A percentile compares a stretch with the other conserved stretches of the same genome.
Evolutionary conservation across 2,329 filamentous ascomycete species (phyloP).

Genomic region (Metarhizium anisopliae): DNA sequence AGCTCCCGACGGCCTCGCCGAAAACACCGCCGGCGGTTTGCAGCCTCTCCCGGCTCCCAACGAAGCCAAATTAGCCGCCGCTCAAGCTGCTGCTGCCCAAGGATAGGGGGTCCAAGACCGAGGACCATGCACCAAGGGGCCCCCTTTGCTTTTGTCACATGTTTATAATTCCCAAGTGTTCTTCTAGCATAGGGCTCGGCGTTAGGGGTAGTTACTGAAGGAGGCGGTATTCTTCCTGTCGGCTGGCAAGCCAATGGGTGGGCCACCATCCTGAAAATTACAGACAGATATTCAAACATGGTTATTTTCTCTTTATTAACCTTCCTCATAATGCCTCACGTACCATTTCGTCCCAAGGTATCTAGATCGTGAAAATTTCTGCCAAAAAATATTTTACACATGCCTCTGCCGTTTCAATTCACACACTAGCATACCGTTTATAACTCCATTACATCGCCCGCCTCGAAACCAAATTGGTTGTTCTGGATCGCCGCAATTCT

Average conservation of each 20-base stretch:
- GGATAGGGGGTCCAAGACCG: not conserved
- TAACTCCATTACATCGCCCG: constrained; percentile 46
- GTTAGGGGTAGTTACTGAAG: constrained; percentile 19
- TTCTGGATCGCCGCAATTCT: constrained; percentile 79
- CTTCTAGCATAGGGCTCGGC: constrained; percentile 32
- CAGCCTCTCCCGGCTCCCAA: constrained; percentile 32
- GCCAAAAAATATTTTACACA: not conserved
- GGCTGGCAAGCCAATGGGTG: constrained; percentile 5
- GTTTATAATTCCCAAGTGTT: constrained; percentile 6
- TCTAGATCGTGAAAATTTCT: constrained; percentile 15
- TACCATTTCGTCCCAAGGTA: constrained; percentile 16
- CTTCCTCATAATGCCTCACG: constrained; percentile 7
- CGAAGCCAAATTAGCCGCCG: constrained; percentile 36
- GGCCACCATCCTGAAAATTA: not conserved
- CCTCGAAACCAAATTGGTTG: constrained; percentile 73
- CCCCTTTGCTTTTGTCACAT: not conserved
- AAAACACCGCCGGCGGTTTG: constrained; percentile 23
- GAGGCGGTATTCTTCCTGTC: not conserved
- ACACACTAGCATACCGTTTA: constrained; percentile 3
- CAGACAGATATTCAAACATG: constrained; percentile 12
- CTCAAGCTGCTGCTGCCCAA: constrained; percentile 14
- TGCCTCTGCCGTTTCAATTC: not conserved
- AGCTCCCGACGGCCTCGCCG: constrained; percentile 43
- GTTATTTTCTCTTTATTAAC: constrained; percentile 17
- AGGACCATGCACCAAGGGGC: not conserved